These are phyloP conservation scores for Lecanosticta acicola DNA, from an alignment of 2,329 filamentous ascomycete genomes.

Conservation along the genomic window DNA sequence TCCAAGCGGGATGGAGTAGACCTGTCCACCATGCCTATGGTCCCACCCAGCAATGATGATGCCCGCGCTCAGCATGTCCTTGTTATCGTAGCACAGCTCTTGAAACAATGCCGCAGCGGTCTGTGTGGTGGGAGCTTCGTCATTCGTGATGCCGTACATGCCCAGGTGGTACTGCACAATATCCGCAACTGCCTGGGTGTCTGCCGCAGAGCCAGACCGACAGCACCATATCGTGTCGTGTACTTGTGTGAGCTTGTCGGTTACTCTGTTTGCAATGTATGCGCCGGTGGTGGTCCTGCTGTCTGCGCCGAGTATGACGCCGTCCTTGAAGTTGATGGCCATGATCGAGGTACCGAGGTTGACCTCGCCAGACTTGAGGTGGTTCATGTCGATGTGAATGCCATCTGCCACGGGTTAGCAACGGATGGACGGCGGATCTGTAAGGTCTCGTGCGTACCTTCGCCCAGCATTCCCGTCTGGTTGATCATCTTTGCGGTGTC, in stretches of 20 bases:
- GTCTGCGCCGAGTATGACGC: slow-evolving; percentile 95
- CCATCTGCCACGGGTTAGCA: slow-evolving; percentile 62
- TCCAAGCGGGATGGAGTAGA: slow-evolving; percentile 94
- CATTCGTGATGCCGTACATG: slow-evolving; percentile 84
- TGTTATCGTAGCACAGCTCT: slow-evolving; percentile 97
- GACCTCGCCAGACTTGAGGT: slow-evolving; percentile 96
- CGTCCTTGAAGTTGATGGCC: slow-evolving; percentile 98
- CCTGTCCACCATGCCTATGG: slow-evolving; percentile 87
- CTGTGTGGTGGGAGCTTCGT: slow-evolving; percentile 86
- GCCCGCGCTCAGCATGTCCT: slow-evolving; percentile 85
- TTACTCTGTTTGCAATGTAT: slow-evolving; percentile 98
- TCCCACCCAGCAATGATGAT: slow-evolving; percentile 99
- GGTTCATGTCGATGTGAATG: slow-evolving; percentile 98
- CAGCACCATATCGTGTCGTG: slow-evolving; percentile 99
- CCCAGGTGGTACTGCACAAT: slow-evolving; percentile 96
- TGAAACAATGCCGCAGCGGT: slow-evolving; percentile 95
- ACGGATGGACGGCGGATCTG: slow-evolving; percentile 1
- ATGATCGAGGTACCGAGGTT: slow-evolving; percentile 99
- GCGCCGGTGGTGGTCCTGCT: slow-evolving; percentile 95
- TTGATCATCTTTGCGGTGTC: slow-evolving; percentile 31
- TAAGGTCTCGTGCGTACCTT: slow-evolving; percentile 29
- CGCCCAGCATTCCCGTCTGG: slow-evolving; percentile 38
- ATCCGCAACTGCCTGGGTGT: slow-evolving; percentile 95
- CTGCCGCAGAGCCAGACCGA: slow-evolving; percentile 91
- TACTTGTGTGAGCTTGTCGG: slow-evolving; percentile 97